Conservation (phyloP, 2,329 filamentous ascomycete genomes). For the Arthrocladium fulminans region DNA sequence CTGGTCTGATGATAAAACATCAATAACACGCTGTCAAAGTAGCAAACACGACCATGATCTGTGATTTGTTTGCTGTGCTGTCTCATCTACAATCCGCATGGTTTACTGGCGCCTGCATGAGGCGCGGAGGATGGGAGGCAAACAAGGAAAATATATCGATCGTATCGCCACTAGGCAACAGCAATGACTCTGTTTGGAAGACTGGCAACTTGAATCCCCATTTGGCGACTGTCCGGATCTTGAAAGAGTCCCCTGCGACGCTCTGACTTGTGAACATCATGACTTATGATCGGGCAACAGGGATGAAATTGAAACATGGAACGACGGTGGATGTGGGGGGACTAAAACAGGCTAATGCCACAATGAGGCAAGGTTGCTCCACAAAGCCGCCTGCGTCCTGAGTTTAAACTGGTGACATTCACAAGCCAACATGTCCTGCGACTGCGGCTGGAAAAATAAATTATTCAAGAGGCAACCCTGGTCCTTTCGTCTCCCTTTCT, state of each 20-base stretch:
- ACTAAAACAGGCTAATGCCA: neutral
- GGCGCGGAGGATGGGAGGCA: no score
- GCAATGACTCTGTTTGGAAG: no score
- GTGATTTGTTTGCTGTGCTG: neutral
- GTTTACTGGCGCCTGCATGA: neutral
- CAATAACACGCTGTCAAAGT: neutral
- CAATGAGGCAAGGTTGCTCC: constrained; percentile 2
- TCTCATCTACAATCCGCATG: neutral
- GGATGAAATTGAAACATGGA: no score
- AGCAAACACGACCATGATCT: neutral
- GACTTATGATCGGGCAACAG: no score
- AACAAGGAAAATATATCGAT: neutral
- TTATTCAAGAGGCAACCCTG: constrained; percentile 7
- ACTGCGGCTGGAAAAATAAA: constrained; percentile 3
- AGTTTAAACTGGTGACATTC: neutral
- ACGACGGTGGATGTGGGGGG: no score
- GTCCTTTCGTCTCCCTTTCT: constrained; percentile 11
- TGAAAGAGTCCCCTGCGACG: no score
- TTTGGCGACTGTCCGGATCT: no score
- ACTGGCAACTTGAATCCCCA: no score
- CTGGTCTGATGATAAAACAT: neutral
- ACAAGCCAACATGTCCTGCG: neutral
- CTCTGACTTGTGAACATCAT: no score
- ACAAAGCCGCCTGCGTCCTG: neutral
- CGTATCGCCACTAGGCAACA: neutral